phyloP scores from a whole-genome alignment of 2,329 filamentous ascomycete species.

The Fusarium sp. region DNA sequence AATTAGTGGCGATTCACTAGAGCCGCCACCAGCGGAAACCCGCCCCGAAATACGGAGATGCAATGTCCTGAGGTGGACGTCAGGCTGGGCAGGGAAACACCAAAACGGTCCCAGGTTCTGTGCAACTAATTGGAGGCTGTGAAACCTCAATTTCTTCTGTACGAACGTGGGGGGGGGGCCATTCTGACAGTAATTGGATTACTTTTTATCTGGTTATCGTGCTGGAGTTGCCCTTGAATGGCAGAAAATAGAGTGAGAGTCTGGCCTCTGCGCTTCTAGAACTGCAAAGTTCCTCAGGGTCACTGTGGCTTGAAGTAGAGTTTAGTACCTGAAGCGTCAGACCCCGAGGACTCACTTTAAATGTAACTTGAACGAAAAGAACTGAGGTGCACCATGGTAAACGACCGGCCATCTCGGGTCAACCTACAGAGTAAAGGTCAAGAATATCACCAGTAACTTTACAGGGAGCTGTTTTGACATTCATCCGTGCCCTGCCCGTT shows the following conservation, averaged over 20 bases:
- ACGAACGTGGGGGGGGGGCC: neutral
- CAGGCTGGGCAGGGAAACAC: neutral
- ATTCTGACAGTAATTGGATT: neutral
- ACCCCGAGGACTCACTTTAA: neutral
- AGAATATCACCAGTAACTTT: slow-evolving; percentile 7
- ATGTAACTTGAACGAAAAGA: neutral
- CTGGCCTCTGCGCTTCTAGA: slow-evolving; percentile 32
- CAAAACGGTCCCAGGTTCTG: slow-evolving; percentile 6
- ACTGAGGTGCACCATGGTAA: neutral
- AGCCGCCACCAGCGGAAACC: slow-evolving; percentile 18
- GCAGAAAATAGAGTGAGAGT: slow-evolving; percentile 5
- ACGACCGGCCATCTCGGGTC: slow-evolving; percentile 1
- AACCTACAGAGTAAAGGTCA: neutral
- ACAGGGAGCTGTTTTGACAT: slow-evolving; percentile 23
- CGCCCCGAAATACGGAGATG: slow-evolving; percentile 17
- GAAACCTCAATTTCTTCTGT: slow-evolving; percentile 10
- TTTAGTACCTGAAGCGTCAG: slow-evolving; percentile 30
- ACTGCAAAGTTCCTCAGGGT: slow-evolving; percentile 20
- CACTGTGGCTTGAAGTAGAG: slow-evolving; percentile 34
- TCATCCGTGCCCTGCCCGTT: slow-evolving; percentile 24
- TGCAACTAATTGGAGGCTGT: neutral
- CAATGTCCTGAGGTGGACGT: neutral
- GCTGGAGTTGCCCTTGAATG: slow-evolving; percentile 1
- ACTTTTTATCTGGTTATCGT: neutral
- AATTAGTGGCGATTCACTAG: slow-evolving; percentile 38